Evolutionary conservation across 2,329 filamentous ascomycete species (phyloP), one percentile per base, ranked within the genome.

Genomic region (Zopfia rhizophila): DNA sequence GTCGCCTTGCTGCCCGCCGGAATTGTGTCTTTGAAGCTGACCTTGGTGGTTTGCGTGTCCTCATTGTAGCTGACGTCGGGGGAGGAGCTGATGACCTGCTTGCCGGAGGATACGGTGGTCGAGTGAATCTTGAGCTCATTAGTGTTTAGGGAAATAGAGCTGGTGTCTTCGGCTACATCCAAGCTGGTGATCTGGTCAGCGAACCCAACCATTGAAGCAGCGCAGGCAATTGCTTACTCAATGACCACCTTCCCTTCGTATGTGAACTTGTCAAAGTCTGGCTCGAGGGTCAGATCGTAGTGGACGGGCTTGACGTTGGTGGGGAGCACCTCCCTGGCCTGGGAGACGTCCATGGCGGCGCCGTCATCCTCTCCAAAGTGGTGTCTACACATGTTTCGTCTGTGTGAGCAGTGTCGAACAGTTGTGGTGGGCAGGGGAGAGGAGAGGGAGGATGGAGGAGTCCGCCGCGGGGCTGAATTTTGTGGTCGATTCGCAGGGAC

Each of bases 221-320:
- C 16, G 30, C 32, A 22, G 38, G 7, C 27, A 23, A 14, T 14
- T 40, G 41, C 81, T 38, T 77, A 85, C 80, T 96, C 90, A 66
- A 97, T 92, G 46, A 85, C 75, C 39, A 96, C 91, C 8, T 82
- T 87, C 56, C 93, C 93, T 48, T 93, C 83, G 70, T 93, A 97
- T 55, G 85, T 91, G 74, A 94, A 91, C 56, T 88, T 91, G 61
- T 89, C 82, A 61, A 97, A 89, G 77, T 97, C 85, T 42, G 93
- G 91, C 77, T 97, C 94, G 53, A 97, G 81, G 1, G 90, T 94
- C 61, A 97, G 76, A 72, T 96, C 85, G 75, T 97, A 97, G 77
- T 97, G 91, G 27, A 82, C 76, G n/a, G 93, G 92, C 72, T 93
- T 88, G 65, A 97, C 91, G 68, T 97, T 96, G 74, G 87, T 86